Base-by-base conservation (phyloP, 768 basidiomycete genomes). In the Russula ochroleuca region DNA sequence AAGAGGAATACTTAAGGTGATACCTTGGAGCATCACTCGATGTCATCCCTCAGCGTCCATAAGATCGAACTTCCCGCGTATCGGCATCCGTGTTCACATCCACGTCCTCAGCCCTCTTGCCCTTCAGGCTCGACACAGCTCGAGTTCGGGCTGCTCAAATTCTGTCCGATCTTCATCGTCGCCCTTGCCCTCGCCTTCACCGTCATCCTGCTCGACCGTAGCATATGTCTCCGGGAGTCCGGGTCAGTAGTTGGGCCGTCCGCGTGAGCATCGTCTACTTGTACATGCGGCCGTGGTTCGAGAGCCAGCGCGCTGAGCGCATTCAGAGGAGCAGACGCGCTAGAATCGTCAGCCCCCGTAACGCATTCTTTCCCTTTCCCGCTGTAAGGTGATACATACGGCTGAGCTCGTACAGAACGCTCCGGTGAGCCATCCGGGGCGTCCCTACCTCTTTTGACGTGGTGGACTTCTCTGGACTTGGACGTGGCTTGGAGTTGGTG, bases 181-280 rank as follows among this genome's bases (percentile, higher is more conserved):
- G 19, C 35, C 52, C 7, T 72, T 72, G 14, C 64, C 73, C 19
- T 69, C 70, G 49, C 76, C 78, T 25, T 72, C 77, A 33, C 70
- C 70, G 5, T 72, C 75, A 8, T 68, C 66, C 8, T 57, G 72
- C 23, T 68, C 70, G 5, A 40, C 64, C 57, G 69, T 68, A 31
- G 68, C 73, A 5, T 69, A 19, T 2, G 57, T 72, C 15, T 74
- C 74, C n/a, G n/a, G n/a, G n/a, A n/a, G n/a, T n/a, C n/a, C n/a
- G 69, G 67, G 50, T 72, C 68, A 0, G 50, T n/a, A 38, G 28
- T n/a, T 8, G 25, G 35, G 5, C 17, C 57, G 19, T 38, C 57
- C 10, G 10, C 41, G 7, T 45, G 35, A 13, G n/a, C 50, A 28
- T 47, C 37, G 1, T 52, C 37, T 1, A 19, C 19, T 25, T 59